phyloP scores from a whole-genome alignment of 805 yeast genomes.

The Saccharomyces mikatae region DNA sequence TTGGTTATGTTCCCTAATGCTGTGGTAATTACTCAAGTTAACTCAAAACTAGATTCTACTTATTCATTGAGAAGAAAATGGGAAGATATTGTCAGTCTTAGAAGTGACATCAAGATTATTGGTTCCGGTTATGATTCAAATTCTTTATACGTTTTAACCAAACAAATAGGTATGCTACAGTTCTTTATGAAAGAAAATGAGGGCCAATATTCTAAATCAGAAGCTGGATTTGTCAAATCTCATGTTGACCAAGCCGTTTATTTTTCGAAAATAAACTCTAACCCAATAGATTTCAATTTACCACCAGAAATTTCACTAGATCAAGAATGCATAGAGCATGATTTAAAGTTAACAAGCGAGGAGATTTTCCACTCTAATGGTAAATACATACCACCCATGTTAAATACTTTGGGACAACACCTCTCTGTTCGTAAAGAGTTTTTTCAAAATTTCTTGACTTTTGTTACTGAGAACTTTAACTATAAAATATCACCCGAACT shows the following conservation, averaged over 20 bases:
- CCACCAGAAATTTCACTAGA: slow-evolving; percentile 40
- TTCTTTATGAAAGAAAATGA: slow-evolving; percentile 36
- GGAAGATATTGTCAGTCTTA: slow-evolving; percentile 72
- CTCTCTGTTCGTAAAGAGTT: slow-evolving; percentile 42
- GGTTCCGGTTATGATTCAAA: slow-evolving; percentile 51
- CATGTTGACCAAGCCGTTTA: slow-evolving; percentile 77
- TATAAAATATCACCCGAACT: slow-evolving; percentile 30
- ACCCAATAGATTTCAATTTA: slow-evolving; percentile 42
- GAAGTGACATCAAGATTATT: slow-evolving; percentile 42
- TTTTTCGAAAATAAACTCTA: slow-evolving; percentile 41
- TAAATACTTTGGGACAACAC: slow-evolving; percentile 44
- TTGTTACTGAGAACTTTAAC: slow-evolving; percentile 39
- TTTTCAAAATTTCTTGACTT: slow-evolving; percentile 39
- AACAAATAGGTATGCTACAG: slow-evolving; percentile 52
- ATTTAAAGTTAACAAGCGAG: slow-evolving; percentile 42
- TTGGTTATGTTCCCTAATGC: slow-evolving; percentile 53
- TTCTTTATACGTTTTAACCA: slow-evolving; percentile 42
- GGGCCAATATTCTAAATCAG: slow-evolving; percentile 12
- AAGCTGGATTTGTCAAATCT: slow-evolving; percentile 44
- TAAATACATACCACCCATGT: slow-evolving; percentile 45
- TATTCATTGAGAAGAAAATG: slow-evolving; percentile 43
- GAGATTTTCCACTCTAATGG: slow-evolving; percentile 55
- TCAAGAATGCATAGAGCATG: slow-evolving; percentile 38
- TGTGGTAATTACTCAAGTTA: slow-evolving; percentile 57
- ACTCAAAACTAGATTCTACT: slow-evolving; percentile 30